Evolutionary conservation across 2,329 filamentous ascomycete species (phyloP), one percentile per base, ranked within the genome.

Genomic region (Aspergillus ochraceus): DNA sequence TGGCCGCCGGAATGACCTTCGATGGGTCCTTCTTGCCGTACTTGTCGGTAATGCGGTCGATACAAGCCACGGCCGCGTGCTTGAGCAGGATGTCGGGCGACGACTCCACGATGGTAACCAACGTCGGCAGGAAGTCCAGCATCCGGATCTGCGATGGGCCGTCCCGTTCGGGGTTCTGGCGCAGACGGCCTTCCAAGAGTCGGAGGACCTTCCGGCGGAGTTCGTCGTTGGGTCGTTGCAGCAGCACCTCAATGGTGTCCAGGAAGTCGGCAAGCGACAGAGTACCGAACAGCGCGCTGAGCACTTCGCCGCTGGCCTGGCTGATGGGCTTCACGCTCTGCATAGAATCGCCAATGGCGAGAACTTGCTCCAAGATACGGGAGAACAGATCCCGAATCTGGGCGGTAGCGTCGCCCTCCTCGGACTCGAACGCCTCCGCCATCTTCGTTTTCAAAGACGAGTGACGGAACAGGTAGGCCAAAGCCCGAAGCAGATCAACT

Each of bases 21-120:
- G 90, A 86, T 1, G 90, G 83, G 70, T 97, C 91, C 74, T 93
- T 96, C 81, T 95, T 96, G 66, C 95, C 96, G 73, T 97, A 98
- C 74, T 94, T 94, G 77, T 97, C 93, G 2, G 91, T 86, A 63
- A 99, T 96, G 75, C 91, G 91, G 77, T 97, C 93, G 49, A 98
- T 89, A 68, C 94, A 98, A 39, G 88, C 88, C 62, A 99, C 88
- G 1, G 93, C 91, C 11, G 91, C 92, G 68, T 92, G 89, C 77
- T 94, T 92, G 74, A 95, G 89, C 29, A 87, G 83, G 55, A 89
- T 84, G 65, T 95, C 88, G 32, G 84, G 80, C 6, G 90, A 89
- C 53, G 89, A 85, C 57, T 88, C 82, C 60, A 99, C 86, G 50
- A 96, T 90, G 20, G 84, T 83, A 19, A 90, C 91, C 62, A 97